Base-by-base conservation (phyloP, 257 asterid species). In the Rehmannia glutinosa region DNA sequence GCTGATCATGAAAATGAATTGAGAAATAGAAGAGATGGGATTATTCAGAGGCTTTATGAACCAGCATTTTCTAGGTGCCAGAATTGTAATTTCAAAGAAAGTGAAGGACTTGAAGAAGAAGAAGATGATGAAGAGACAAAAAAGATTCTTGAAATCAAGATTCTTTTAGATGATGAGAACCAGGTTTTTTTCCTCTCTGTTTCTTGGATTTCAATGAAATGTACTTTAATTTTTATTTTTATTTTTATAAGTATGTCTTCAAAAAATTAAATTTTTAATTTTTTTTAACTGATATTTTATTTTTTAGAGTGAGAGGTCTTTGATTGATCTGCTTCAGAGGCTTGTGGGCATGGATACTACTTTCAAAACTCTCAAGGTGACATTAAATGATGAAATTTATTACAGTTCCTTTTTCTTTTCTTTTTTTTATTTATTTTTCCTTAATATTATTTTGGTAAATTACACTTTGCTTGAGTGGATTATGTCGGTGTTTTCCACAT, bases 341-440 rank as follows among this genome's bases (percentile, higher is more conserved):
- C 89, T 83, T 9, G 76, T 68, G 39, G 84, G 61, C 57, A 81
- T 81, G 84, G 70, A 76, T 5, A 81, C 80, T 52, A 75, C 81
- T 15, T 83, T 83, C 77, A 65, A 68, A 43, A 74, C 64, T 68
- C 84, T 83, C 33, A 77, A 83, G 84, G 89, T 81, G 69, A 50
- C 32, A 41, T 38, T 59, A 23, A 17, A 21, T 33, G 13, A 17
- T 13, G 51, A 45, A 27, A 15, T 24, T 67, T 33, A 0, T 39
- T 20, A 6, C 11, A 0, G 8, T 3, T 7, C n/a, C 0, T 57
- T 61, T 0, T n/a, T 32, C 0, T 61, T 64, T 0, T 12, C 23
- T 9, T 8, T 3, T 59, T 15, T 27, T 5, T 46, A 8, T 6
- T 21, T 3, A 7, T 38, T 17, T 9, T 2, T 55, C 20, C 16